Evolutionary conservation across 352 stramenopile genomes (phyloP), one percentile per base, ranked within the genome.

Genomic region (Phytophthora rubi): DNA sequence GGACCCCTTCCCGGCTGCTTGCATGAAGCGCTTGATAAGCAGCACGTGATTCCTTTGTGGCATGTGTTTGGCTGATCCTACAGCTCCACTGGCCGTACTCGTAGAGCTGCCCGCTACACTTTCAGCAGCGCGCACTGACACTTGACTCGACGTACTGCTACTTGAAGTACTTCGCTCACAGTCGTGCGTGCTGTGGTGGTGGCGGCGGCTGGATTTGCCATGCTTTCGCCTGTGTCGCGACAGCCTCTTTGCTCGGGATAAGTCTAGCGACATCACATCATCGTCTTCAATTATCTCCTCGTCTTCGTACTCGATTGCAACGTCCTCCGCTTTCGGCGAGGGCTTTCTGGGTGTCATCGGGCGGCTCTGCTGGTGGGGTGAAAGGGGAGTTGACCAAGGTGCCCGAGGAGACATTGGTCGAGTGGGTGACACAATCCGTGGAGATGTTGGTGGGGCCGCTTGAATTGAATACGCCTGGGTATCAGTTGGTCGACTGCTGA

Each of bases 51-150:
- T 82, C 13, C 77, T 67, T 65, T 88, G 77, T 0, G 84, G 84
- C 21, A 82, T 90, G 73, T 87, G 88, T 62, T 90, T 92, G 2
- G 84, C 82, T 16, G 69, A 73, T 26, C 77, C 73, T 12, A 89
- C 51, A 10, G 57, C 55, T n/a, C 68, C 62, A 64, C 70, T 73
- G 32, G 52, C 30, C 4, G 76, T 60, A 18, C 68, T 70, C 10
- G 64, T 72, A 16, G 56, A 74, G 44, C 62, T 79, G 1, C 59
- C 62, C 5, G 59, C 37, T 5, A 86, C 70, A 42, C 77, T 88
- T 53, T 82, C 77, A 13, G 75, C 68, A 10, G 48, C 58, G 2
- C 71, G 67, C 10, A 77, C 35, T 13, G 64, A 81, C 21, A 72
- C 57, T 63, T 71, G 68, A 42, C 67, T 66, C 6, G 62, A 68